Base-by-base conservation (phyloP, 345 rosid genomes). In the Rhodomyrtus tomentosa region DNA sequence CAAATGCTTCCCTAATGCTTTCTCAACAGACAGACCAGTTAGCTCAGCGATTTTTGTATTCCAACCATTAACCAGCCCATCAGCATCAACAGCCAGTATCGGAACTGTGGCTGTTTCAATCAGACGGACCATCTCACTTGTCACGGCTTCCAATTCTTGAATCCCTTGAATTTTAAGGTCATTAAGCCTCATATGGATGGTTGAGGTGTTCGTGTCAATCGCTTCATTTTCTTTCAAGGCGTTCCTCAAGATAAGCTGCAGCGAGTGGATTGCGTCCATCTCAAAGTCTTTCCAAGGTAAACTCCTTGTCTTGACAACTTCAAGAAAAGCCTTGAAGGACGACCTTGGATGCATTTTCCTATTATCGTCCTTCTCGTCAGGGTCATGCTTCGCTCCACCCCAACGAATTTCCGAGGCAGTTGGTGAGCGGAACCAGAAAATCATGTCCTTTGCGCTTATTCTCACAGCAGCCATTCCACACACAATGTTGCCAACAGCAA, bases 381-480 rank as follows among this genome's bases (percentile, higher is more conserved):
- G 93, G 84, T 96, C 96, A 87, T 96, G 96, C 89, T 91, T 95
- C 72, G 96, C 98, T 87, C 99, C 99, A 89, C 99, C 99, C 99
- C 99, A 95, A 54, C 92, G 91, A 85, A 95, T 85, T 89, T 94
- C 98, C 1, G 98, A 92, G 62, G 98, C 96, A 18, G 99, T 94
- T 55, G 89, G 96, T 54, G 96, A 93, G 50, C 99, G 94, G 89
- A 96, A 96, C 99, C 99, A 96, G 88, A 96, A 96, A 24, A 96
- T 92, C 87, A 92, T 86, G 88, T 96, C 97, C 88, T 87, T 92
- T 29, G 92, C 81, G 56, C 93, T 90, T 88, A 96, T 93, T 88
- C 95, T 94, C 90, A 95, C 99, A 55, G 98, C 98, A 38, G 98
- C 99, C 99, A 96, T 96, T 79, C 99, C 98, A 85, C 99, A 96